Evolutionary conservation across 306 rosid species (phyloP).

Genomic region (Dryas octopetala): DNA sequence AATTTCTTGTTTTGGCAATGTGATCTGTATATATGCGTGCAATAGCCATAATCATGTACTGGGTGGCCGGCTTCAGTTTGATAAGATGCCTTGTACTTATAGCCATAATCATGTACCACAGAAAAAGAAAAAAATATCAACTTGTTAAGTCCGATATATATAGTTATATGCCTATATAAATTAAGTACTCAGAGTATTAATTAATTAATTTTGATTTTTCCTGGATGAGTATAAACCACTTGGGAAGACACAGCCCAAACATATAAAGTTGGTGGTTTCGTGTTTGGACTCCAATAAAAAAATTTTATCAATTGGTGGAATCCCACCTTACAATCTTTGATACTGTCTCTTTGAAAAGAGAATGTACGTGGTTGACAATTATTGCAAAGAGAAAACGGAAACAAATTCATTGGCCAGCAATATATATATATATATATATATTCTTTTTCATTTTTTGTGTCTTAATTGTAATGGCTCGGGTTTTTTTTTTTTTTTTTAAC

Average conservation of each 20-base stretch:
- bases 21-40: not conserved
- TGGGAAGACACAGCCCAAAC: conserved; percentile 34
- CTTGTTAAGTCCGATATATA: no score
- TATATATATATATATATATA: no score
- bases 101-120: not conserved
- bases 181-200: no score
- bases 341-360: conserved; percentile 15
- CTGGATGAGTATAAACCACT: conserved; percentile 18
- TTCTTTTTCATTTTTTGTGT: not conserved
- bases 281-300: conserved; percentile 65
- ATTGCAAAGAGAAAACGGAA: conserved; percentile 13
- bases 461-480: not conserved
- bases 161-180: no score
- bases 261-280: conserved; percentile 68
- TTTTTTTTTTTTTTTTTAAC: no score
- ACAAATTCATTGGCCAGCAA: not conserved
- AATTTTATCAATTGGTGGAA: conserved; percentile 45
- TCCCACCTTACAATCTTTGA: conserved; percentile 39
- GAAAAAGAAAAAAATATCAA: no score
- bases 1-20: not conserved
- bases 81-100: not conserved
- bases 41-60: not conserved
- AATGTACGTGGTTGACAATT: not conserved
- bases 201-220: not conserved
- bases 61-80: not conserved